Evolutionary conservation across 1,284 basidiomycete species (phyloP).

Genomic region (Flammula alnicola): DNA sequence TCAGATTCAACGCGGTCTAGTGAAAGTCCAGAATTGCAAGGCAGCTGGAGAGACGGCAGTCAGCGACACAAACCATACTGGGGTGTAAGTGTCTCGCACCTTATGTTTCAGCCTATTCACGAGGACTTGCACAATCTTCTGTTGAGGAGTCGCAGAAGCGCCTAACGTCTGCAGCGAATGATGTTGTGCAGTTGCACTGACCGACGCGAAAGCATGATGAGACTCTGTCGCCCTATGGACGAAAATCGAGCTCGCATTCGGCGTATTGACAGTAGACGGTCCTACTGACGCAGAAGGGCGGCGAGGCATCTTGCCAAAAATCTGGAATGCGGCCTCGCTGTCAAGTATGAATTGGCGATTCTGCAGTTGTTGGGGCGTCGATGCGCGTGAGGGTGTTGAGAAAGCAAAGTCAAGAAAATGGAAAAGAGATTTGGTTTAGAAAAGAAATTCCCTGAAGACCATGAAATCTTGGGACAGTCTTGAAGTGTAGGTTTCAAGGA

Average conservation of each 20-base stretch:
- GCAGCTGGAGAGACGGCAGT: constrained; percentile 59
- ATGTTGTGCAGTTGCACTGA: constrained; percentile 23
- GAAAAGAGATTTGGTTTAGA: too few relatives aligned
- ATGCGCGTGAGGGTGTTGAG: too few relatives aligned
- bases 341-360: too few relatives aligned
- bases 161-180: constrained; percentile 37
- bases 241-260: constrained; percentile 26
- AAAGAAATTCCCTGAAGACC: too few relatives aligned
- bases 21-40: constrained; percentile 79
- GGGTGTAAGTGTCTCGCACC: too few relatives aligned
- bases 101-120: constrained; percentile 77
- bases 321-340: background rate
- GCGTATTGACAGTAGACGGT: constrained; percentile 25
- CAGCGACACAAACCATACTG: background rate
- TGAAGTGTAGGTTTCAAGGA: constrained; percentile 7
- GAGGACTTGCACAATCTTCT: constrained; percentile 73
- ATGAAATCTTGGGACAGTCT: too few relatives aligned
- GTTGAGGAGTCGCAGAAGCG: constrained; percentile 58
- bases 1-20: constrained; percentile 79
- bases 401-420: too few relatives aligned
- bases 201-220: constrained; percentile 29
- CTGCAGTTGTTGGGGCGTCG: too few relatives aligned
- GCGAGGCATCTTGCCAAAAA: constrained; percentile 34
- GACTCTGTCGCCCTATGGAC: constrained; percentile 45
- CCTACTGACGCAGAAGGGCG: constrained; percentile 41